Evolutionary conservation across 306 rosid species (phyloP).

Genomic region (Acacia acuminata): DNA sequence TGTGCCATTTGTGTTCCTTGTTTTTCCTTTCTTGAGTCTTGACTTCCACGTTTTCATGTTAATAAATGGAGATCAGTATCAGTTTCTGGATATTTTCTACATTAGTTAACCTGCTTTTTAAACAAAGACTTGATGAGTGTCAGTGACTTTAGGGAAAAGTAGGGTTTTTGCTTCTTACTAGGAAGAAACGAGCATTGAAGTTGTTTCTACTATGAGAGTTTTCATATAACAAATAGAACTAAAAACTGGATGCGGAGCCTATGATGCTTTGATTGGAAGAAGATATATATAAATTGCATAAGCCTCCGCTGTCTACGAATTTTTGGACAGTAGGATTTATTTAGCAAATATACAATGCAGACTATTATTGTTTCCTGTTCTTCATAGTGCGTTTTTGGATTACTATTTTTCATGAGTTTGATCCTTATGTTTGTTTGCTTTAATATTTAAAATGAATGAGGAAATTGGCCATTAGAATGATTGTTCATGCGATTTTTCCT

Average conservation of each 20-base stretch:
- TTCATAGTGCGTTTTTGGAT: not conserved
- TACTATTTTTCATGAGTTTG: not conserved
- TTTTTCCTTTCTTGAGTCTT: not conserved
- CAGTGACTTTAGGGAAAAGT: not conserved
- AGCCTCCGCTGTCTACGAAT: not conserved
- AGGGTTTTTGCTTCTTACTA: not conserved
- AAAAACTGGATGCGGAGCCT: not conserved
- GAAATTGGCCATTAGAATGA: constrained; percentile 57
- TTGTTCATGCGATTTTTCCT: not conserved
- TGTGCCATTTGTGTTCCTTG: not conserved
- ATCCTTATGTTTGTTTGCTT: not conserved
- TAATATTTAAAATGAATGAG: constrained; percentile 51
- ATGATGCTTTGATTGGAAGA: not conserved
- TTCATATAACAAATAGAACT: not conserved
- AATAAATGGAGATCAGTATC: not conserved
- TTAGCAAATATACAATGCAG: not conserved
- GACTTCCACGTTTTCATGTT: not conserved
- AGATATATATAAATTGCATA: not conserved
- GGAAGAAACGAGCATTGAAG: not conserved
- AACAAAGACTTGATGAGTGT: not conserved
- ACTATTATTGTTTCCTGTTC: not conserved
- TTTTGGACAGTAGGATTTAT: not conserved
- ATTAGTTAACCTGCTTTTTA: not conserved
- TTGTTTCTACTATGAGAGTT: not conserved
- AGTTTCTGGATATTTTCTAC: not conserved